phyloP scores from a whole-genome alignment of 129 eudicot genomes.

The Ambrosia trifida region DNA sequence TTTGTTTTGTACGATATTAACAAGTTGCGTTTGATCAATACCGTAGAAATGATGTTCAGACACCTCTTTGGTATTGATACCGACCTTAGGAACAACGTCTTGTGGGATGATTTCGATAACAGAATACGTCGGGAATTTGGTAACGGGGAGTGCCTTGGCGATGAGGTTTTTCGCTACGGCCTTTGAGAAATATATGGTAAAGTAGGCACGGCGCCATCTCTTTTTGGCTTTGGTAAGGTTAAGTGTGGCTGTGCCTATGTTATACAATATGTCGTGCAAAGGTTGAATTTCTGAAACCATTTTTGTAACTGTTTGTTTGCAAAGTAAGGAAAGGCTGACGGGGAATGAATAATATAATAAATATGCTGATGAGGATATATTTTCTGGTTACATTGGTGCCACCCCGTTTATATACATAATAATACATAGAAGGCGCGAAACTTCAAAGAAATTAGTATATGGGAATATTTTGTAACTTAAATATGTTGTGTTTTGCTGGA shows the following conservation, averaged over 20 bases:
- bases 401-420: not conserved
- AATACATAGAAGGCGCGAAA: not conserved
- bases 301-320: not conserved
- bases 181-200: slow-evolving; percentile 49
- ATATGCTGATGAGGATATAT: not conserved
- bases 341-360: too few species aligned
- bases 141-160: slow-evolving; percentile 17
- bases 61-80: not conserved
- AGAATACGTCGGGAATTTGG: slow-evolving; percentile 36
- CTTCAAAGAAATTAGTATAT: not conserved
- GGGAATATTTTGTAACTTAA: too few species aligned
- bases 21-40: slow-evolving; percentile 41
- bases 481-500: too few species aligned
- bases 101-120: slow-evolving; percentile 39
- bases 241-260: slow-evolving; percentile 26
- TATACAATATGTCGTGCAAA: slow-evolving; percentile 27
- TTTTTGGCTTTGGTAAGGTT: slow-evolving; percentile 49
- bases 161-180: slow-evolving; percentile 33
- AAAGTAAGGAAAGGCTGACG: not conserved
- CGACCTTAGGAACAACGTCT: not conserved
- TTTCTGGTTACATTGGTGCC: not conserved
- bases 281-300: slow-evolving; percentile 20
- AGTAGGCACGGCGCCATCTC: slow-evolving; percentile 68
- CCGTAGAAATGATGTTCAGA: not conserved
- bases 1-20: slow-evolving; percentile 46